Base-by-base conservation (phyloP, 1,139 yeast genomes). In the Taphrina communis region DNA sequence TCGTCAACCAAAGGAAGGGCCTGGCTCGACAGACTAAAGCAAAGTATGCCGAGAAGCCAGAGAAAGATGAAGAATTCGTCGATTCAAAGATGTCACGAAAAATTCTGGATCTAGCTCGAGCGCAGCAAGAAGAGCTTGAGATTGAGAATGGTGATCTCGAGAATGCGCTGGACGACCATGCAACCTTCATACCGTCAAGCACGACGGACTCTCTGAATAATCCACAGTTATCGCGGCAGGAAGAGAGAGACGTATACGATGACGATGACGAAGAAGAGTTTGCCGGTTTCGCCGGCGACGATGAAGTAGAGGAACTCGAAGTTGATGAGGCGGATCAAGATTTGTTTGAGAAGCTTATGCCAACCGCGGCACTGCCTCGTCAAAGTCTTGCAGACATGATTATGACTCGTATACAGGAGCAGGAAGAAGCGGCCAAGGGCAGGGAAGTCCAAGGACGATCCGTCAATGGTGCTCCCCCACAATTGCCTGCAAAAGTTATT, bases 401-500 rank as follows among this genome's bases (percentile, higher is more conserved):
- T 74, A 84, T 92, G 88, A 96, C 91, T 51, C 89, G 92, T 73
- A 87, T 94, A 69, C 87, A 88, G 75, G 94, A 89, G 78, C 88
- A 88, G 73, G 91, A 89, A 75, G 76, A 72, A 12, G 71, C 73
- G 17, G 74, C 74, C 68, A 76, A 75, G 68, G 77, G 78, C 67
- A 73, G 68, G 65, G 63, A 73, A 69, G 35, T 72, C 69, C 8
- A 75, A 71, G 14, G 73, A 66, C 51, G 78, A 75, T 68, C 73
- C 75, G 62, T 81, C 81, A 71, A 84, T 84, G 73, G 65, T 41
- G 38, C 56, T 52, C 65, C 71, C 12, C 97, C 94, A 5, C 84
- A 88, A 75, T 82, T 94, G 69, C 99, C 99, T 12, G 97, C 97
- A 68, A 93, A 94, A 78, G 98, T 94, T 67, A 92, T 95, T 75